phyloP scores from a whole-genome alignment of 1,284 basidiomycete genomes.

The Termitomyces sp. region DNA sequence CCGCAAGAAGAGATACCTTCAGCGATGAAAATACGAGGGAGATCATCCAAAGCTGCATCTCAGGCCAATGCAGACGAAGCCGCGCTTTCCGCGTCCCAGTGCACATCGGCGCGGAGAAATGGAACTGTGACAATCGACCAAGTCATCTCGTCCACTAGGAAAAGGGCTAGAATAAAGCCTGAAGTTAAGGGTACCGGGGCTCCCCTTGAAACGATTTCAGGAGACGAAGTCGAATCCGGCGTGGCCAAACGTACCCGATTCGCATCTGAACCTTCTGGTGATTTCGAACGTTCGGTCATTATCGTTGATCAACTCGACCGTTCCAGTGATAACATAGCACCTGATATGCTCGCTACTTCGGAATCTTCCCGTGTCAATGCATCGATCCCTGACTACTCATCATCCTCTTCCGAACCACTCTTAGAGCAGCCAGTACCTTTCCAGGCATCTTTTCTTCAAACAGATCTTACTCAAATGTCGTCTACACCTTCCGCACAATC shows the following conservation, averaged over 20 bases:
- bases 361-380: neutral
- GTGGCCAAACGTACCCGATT: constrained; percentile 5
- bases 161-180: constrained; percentile 4
- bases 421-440: neutral
- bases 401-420: neutral
- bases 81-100: neutral
- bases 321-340: neutral
- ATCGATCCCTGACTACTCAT: neutral
- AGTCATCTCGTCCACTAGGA: neutral
- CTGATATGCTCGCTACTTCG: neutral
- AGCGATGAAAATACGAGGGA: constrained; percentile 25
- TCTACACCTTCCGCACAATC: neutral
- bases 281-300: neutral
- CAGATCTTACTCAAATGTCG: neutral
- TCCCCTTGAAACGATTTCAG: neutral
- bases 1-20: constrained; percentile 1
- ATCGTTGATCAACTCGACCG: neutral
- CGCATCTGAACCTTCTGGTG: neutral
- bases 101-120: neutral
- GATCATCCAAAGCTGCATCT: constrained; percentile 16
- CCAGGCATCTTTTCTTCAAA: neutral
- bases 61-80: neutral
- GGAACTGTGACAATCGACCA: neutral
- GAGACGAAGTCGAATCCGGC: neutral
- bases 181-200: neutral